Evolutionary conservation across 192 early-diverging fungal genomes (phyloP), one percentile per base, ranked within the genome.

Genomic region (Umbelopsis sp.): DNA sequence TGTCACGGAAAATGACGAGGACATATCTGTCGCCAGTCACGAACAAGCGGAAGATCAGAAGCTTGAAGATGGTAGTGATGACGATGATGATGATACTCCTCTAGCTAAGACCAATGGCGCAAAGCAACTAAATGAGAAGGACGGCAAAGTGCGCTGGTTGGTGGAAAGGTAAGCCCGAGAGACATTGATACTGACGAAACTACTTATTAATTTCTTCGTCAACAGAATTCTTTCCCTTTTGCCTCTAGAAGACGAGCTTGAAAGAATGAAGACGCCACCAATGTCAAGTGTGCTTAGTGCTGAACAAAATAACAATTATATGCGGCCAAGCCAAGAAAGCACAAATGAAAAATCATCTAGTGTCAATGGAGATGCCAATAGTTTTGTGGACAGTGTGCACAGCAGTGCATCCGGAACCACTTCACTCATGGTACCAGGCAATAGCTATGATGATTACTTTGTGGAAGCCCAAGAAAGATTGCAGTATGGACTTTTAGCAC

Each of bases 381-480:
- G 67, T 18, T 20, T 48, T 9, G 45, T 61, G n/a, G 52, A 33
- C 12, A 64, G 41, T 23, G 49, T 74, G 8, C 47, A 46, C 21
- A 33, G 21, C 11, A 70, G 51, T 23, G 66, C 49, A 61, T 45
- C 41, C n/a, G 65, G n/a, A 67, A n/a, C 65, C 51, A 65, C 49
- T 12, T 23, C 45, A 37, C 53, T 74, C 30, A 72, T 73, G 23
- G 71, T 78, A 35, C 71, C 76, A 35, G 74, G 70, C 46, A 79
- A 75, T 30, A 75, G 71, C n/a, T 79, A 79, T 52, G 74, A 79
- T 58, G 78, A 79, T 51, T 79, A 79, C 37, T 79, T 79, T 27
- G 73, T 74, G 16, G 78, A 79, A 58, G 78, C 78, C 30, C 70
- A 74, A 66, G 78, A 79, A 55, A 45, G 74, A 13, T 70, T 75